Evolutionary conservation across 495 filamentous ascomycete genomes (phyloP), one percentile per base, ranked within the genome.

Genomic region (Aspergillus baeticus): DNA sequence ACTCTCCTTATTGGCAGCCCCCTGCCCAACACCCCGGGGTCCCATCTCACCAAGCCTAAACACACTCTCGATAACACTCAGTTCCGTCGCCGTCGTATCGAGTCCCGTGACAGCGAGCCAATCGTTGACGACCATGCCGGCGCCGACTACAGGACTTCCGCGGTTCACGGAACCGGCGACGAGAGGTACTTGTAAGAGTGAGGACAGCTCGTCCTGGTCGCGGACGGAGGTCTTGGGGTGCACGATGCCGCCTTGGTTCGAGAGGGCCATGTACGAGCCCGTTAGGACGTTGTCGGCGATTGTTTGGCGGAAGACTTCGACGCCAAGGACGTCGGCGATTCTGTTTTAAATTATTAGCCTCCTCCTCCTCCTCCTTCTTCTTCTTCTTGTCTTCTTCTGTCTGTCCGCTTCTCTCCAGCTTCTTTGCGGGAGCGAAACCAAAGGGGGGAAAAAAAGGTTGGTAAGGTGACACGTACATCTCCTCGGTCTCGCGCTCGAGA

Each of bases 61-160:
- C 45, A 98, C 92, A 63, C 85, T 90, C 81, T 98, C 94, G 35
- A 98, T 83, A 57, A 98, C 94, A 64, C 89, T 95, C 67, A 98
- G 74, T 76, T 98, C 94, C 6, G 94, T 96, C 10, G 94, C 94
- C 21, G 94, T 98, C 13, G 94, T 98, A 68, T 98, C 95, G 42
- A 97, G 75, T 10, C 94, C 91, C 3, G 92, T 95, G n/a, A 98
- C 90, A 8, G 94, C 95, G 74, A 98, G 82, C 94, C 94, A 98
- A 77, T 98, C 94, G 68, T 98, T 98, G 53, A 98, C 94, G 10
- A 98, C 94, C 90, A 98, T 96, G 21, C 94, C 94, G 10, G 94
- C 94, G 21, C 94, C 94, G 29, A 98, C 91, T n/a, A 98, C 92
- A 38, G 90, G 84, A 57, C 84, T 89, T 33, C 94, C 95, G 54